These are phyloP conservation scores for Pichia kluyveri DNA, from an alignment of 805 yeast species.

Conservation along the genomic window DNA sequence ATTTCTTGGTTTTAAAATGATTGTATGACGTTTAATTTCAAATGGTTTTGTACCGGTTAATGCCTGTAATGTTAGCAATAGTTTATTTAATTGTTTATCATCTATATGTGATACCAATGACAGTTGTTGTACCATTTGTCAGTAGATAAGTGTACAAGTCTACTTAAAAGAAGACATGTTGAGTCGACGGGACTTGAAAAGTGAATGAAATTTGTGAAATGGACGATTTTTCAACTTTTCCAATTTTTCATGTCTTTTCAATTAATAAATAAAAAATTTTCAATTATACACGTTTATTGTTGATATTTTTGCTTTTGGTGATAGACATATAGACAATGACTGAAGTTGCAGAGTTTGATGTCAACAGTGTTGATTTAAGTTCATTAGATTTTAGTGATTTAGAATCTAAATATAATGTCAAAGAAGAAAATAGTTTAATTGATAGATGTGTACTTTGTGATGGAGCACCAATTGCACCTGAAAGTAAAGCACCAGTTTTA, in stretches of 20 bases:
- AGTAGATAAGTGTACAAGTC: too few species aligned
- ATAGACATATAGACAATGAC: conserved; percentile 5
- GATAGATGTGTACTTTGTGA: conserved; percentile 81
- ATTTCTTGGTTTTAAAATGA: conserved; percentile 40
- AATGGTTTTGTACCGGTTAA: conserved; percentile 43
- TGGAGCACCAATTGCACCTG: conserved; percentile 95
- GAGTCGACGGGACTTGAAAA: too few species aligned
- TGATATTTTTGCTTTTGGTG: too few species aligned
- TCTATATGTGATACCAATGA: conserved; percentile 38
- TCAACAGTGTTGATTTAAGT: conserved; percentile 36
- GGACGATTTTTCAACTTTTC: too few species aligned
- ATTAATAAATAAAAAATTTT: too few species aligned
- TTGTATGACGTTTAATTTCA: conserved; percentile 37
- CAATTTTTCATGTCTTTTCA: too few species aligned
- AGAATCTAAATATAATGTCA: conserved; percentile 62
- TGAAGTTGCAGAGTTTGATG: conserved; percentile 21
- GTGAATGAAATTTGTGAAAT: too few species aligned
- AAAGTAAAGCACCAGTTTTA: conserved; percentile 72
- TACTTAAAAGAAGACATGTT: too few species aligned
- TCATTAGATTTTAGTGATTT: conserved; percentile 77
- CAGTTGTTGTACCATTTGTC: conserved; percentile 47
- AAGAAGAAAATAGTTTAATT: conserved; percentile 43
- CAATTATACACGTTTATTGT: too few species aligned
- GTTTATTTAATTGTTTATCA: conserved; percentile 31
- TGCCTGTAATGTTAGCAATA: conserved; percentile 40